Base-by-base conservation (phyloP, 257 asterid genomes). In the Craterostigma plantagineum region DNA sequence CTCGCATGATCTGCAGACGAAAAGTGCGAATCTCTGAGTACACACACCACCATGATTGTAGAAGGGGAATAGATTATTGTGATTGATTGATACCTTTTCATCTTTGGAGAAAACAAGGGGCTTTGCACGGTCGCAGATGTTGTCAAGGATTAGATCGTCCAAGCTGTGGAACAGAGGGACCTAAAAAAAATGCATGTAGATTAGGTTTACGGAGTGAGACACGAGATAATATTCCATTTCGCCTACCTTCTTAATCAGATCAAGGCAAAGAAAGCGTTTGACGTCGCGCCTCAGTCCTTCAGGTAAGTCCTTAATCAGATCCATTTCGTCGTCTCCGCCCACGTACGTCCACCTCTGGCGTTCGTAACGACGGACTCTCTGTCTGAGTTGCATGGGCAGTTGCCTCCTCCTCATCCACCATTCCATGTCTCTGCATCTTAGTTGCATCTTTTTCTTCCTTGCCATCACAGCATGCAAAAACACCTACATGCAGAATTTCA, bases 321-420 rank as follows among this genome's bases (percentile, higher is more conserved):
- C 87, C 77, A 72, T 75, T 70, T 79, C 99, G 30, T 90, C 93
- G 7, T 76, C 87, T 1, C 95, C 92, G 1, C 92, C 87, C 68
- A 75, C 54, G 27, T 69, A 48, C 16, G 83, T 45, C 86, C 91
- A 83, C 18, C 79, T 60, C 12, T 77, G 95, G 30, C 85, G 70
- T 35, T 90, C 95, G 53, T 70, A 76, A 23, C 77, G 79, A 7
- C 92, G 72, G 43, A 90, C 99, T 51, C 99, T 66, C 14, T 63
- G 74, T 49, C 99, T 62, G 23, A 90, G 67, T 11, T 54, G 75
- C 6, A 90, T 64, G 1, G 99, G 99, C 52, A 90, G 46, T 10
- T 90, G 99, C 41, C 99, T 64, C 44, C 95, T 69, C 56, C 38
- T 76, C 99, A 90, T 90, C 99, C 99, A 90, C 99, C 99, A 79